These are phyloP conservation scores for Neurospora sp. DNA, from an alignment of 495 filamentous ascomycete species.

Conservation along the genomic window DNA sequence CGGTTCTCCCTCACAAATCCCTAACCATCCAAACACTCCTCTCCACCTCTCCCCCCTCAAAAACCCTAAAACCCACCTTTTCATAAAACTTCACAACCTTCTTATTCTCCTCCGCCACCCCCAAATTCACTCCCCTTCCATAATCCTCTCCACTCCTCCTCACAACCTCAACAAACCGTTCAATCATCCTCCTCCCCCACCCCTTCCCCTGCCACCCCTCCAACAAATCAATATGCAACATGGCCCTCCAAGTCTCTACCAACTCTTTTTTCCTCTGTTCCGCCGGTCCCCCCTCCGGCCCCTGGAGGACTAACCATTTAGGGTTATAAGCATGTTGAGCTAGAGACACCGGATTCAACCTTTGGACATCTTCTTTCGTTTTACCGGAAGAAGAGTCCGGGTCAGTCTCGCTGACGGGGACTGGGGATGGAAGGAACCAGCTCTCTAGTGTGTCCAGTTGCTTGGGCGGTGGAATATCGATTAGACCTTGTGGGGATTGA, in stretches of 20 bases:
- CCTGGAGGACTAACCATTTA: slow-evolving; percentile 21
- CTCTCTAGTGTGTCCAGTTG: slow-evolving; percentile 14
- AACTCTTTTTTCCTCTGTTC: slow-evolving; percentile 15
- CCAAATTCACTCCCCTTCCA: slow-evolving; percentile 28
- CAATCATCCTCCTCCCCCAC: slow-evolving; percentile 29
- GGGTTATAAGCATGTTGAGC: slow-evolving; percentile 27
- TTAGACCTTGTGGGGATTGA: slow-evolving; percentile 3
- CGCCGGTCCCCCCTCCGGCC: slow-evolving; percentile 7
- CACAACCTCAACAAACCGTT: slow-evolving; percentile 25
- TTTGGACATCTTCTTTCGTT: neutral
- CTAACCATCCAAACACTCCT: slow-evolving; percentile 32
- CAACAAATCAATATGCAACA: slow-evolving; percentile 36
- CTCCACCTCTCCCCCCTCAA: slow-evolving; percentile 21
- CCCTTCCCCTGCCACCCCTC: slow-evolving; percentile 23
- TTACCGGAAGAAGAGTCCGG: neutral
- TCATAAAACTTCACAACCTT: slow-evolving; percentile 37
- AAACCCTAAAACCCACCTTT: slow-evolving; percentile 28
- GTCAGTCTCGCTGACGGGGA: neutral
- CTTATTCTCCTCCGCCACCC: slow-evolving; percentile 29
- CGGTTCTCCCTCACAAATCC: slow-evolving; percentile 11
- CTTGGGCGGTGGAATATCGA: slow-evolving; percentile 13
- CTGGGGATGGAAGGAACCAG: slow-evolving; percentile 2
- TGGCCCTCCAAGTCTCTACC: slow-evolving; percentile 20
- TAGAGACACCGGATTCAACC: slow-evolving; percentile 19
- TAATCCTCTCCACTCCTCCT: slow-evolving; percentile 11